A percentile compares a stretch with the other conserved stretches of the same genome.
Evolutionary conservation across 2,329 filamentous ascomycete genomes (phyloP).

Genomic region (Nannizziopsis arthrosporioides): DNA sequence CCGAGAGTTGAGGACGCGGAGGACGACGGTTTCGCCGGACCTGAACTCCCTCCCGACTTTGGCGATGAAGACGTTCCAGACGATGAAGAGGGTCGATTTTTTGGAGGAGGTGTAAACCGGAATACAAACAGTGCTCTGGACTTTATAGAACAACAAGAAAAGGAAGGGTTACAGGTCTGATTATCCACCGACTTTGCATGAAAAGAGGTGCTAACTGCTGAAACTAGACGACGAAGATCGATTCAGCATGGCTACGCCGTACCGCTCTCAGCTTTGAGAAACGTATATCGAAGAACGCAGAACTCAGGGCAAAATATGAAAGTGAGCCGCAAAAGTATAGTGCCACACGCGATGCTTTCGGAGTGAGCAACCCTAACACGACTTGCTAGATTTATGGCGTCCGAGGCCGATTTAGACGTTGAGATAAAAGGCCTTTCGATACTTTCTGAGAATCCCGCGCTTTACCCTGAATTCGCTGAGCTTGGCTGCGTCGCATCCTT

Average conservation of each 20-base stretch:
- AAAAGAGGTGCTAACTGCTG: constrained; percentile 14
- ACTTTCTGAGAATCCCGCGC: constrained; percentile 70
- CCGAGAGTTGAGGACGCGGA: constrained; percentile 40
- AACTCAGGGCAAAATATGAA: constrained; percentile 76
- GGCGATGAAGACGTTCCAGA: constrained; percentile 51
- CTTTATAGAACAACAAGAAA: constrained; percentile 63
- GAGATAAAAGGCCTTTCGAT: constrained; percentile 80
- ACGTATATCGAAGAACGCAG: constrained; percentile 80
- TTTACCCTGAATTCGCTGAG: constrained; percentile 70
- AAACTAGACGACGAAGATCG: constrained; percentile 61
- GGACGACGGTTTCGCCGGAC: constrained; percentile 41
- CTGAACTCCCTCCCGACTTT: constrained; percentile 46
- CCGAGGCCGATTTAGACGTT: constrained; percentile 79
- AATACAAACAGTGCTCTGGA: constrained; percentile 75
- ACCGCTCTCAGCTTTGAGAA: constrained; percentile 77
- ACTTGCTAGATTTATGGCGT: constrained; percentile 52
- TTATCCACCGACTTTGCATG: background rate
- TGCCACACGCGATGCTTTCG: background rate
- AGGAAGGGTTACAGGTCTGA: constrained; percentile 37
- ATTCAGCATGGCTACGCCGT: constrained; percentile 70
- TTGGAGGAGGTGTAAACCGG: constrained; percentile 76
- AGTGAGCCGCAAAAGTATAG: constrained; percentile 59
- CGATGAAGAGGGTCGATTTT: constrained; percentile 90
- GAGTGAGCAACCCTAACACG: constrained; percentile 16
- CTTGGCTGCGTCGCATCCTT: constrained; percentile 62